These are phyloP conservation scores for Phytophthora pistaciae DNA, from an alignment of 352 stramenopile genomes.

Conservation along the genomic window DNA sequence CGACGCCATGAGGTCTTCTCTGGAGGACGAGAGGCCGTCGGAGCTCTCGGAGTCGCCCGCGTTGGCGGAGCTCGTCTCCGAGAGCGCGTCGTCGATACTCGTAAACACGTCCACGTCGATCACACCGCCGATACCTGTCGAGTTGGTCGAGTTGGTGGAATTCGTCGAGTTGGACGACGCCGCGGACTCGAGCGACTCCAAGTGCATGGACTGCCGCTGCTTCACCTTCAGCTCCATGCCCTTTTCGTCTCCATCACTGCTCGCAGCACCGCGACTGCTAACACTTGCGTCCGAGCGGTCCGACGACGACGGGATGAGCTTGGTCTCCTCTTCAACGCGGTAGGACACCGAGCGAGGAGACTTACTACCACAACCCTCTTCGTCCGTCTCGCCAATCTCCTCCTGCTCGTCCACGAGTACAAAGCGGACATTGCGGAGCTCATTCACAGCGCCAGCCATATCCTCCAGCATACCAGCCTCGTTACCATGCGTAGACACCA, in stretches of 20 bases:
- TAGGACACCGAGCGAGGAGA: constrained; percentile 66
- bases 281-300: constrained; percentile 24
- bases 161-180: constrained; percentile 45
- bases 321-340: constrained; percentile 74
- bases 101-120: constrained; percentile 87
- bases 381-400: constrained; percentile 43
- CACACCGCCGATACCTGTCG: constrained; percentile 68
- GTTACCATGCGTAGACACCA: constrained; percentile 89
- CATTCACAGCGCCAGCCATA: constrained; percentile 85
- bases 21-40: constrained; percentile 24
- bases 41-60: constrained; percentile 25
- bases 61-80: constrained; percentile 41
- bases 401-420: constrained; percentile 85
- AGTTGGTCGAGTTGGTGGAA: constrained; percentile 39
- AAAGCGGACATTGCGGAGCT: constrained; percentile 83
- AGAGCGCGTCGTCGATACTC: constrained; percentile 77
- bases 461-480: constrained; percentile 91
- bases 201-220: constrained; percentile 38
- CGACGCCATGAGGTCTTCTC: constrained; percentile 37
- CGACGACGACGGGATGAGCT: constrained; percentile 43
- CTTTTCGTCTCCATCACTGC: constrained; percentile 27
- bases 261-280: constrained; percentile 21
- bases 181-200: constrained; percentile 39
- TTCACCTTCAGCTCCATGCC: constrained; percentile 30
- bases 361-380: constrained; percentile 47